Evolutionary conservation across 1,139 yeast genomes (phyloP), one percentile per base, ranked within the genome.

Genomic region (Saccharomyces uvarum): DNA sequence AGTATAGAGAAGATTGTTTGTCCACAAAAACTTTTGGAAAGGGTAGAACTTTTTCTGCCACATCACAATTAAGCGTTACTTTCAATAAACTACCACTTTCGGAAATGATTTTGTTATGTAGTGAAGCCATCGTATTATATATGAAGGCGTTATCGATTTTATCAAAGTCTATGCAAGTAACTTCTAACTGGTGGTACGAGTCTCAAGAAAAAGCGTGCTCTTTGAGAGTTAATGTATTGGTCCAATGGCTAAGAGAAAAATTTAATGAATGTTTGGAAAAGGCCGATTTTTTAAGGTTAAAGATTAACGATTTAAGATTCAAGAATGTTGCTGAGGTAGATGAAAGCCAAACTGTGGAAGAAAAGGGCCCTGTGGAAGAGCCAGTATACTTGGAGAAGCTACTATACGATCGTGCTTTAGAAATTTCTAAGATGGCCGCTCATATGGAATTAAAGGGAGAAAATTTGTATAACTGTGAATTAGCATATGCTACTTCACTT

Each of bases 361-460:
- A 49, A 16, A 51, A 38, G 5, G 32, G 47, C 7, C 33, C 29
- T 21, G 28, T 51, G 11, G 56, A 57, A 16, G 66, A 61, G 21
- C 63, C 58, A 62, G 74, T 84, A 6, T 77, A 86, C 53, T 90
- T 96, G 2, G 97, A 91, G 69, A 86, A 86, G 67, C 77, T 93
- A 59, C 82, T 93, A 28, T 91, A 90, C 72, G 97, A 91, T 63
- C 78, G 98, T 48, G 97, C 98, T 1, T 77, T 91, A 64, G 98
- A 93, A 64, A 88, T 91, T 77, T 87, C 97, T 2, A 80, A 95
- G 62, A 83, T 83, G 55, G 97, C 98, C 0, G 98, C 98, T 0
- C 86, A 86, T 53, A 83, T 85, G 66, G 99, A 93, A 70, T 76
- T 89, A 62, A 82, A 82, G 28, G 86, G 87, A 49, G 88, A 83